These are phyloP conservation scores for Ogataea minuta DNA, from an alignment of 805 yeast genomes.

Conservation along the genomic window DNA sequence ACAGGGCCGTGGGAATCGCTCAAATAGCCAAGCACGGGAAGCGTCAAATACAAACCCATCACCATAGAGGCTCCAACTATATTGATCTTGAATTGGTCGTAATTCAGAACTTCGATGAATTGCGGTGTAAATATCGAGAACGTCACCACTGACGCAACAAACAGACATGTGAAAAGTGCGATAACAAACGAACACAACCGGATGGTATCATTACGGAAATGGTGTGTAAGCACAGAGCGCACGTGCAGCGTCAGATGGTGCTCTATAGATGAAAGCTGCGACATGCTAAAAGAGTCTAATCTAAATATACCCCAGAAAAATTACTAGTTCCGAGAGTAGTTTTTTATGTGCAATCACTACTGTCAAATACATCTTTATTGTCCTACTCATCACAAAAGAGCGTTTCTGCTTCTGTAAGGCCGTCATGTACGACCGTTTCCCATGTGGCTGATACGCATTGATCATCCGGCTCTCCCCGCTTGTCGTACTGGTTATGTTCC, in stretches of 20 bases:
- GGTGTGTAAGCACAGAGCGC: slow-evolving; percentile 40
- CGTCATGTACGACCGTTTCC: slow-evolving; percentile 6
- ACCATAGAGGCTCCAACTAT: slow-evolving; percentile 70
- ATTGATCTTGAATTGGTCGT: slow-evolving; percentile 65
- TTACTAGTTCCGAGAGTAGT: neutral
- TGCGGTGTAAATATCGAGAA: slow-evolving; percentile 78
- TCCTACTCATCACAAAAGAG: slow-evolving; percentile 4
- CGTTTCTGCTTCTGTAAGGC: slow-evolving; percentile 3
- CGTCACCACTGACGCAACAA: slow-evolving; percentile 79
- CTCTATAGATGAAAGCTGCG: slow-evolving; percentile 35
- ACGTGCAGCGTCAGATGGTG: slow-evolving; percentile 43
- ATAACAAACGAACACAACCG: slow-evolving; percentile 52
- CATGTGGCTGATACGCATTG: slow-evolving; percentile 12
- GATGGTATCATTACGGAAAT: slow-evolving; percentile 42
- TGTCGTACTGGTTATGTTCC: slow-evolving; percentile 5
- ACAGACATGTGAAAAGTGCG: slow-evolving; percentile 62
- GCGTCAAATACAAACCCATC: slow-evolving; percentile 78
- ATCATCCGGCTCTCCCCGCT: neutral
- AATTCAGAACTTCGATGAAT: slow-evolving; percentile 56
- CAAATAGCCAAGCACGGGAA: slow-evolving; percentile 77
- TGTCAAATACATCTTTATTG: neutral
- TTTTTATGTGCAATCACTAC: slow-evolving; percentile 6
- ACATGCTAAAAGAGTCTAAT: slow-evolving; percentile 9
- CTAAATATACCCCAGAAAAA: slow-evolving; percentile 2
- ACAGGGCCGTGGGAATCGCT: slow-evolving; percentile 89